These are phyloP conservation scores for Kodamaea arcana DNA, from an alignment of 1,139 yeast genomes.

Conservation along the genomic window DNA sequence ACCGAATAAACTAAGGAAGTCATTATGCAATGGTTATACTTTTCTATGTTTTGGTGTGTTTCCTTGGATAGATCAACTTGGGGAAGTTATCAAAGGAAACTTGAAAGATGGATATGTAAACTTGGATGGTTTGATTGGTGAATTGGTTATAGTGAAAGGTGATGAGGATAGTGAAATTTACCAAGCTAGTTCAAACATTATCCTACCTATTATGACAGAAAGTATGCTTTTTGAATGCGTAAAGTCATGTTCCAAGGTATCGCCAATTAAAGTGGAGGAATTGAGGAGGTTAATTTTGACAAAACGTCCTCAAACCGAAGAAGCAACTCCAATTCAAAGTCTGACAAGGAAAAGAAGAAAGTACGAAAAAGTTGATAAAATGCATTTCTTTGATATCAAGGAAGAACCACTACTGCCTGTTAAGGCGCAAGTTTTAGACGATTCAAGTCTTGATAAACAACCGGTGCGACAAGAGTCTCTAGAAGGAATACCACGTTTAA, in stretches of 20 bases:
- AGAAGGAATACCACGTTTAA: too few species aligned
- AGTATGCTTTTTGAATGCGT: not conserved
- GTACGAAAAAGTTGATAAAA: constrained; percentile 28
- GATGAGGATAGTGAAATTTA: too few species aligned
- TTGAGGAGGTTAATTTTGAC: too few species aligned
- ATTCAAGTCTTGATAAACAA: too few species aligned
- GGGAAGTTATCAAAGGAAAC: not conserved
- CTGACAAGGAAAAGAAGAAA: constrained; percentile 26
- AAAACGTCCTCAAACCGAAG: too few species aligned
- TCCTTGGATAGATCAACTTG: not conserved
- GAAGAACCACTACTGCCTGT: not conserved
- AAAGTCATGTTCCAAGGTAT: too few species aligned
- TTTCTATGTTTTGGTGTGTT: not conserved
- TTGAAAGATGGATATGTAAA: not conserved
- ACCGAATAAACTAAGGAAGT: not conserved
- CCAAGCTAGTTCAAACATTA: not conserved
- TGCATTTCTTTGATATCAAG: constrained; percentile 31
- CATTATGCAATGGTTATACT: not conserved
- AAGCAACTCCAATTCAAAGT: too few species aligned
- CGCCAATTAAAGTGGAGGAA: too few species aligned
- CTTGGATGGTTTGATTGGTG: not conserved
- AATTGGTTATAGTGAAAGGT: not conserved
- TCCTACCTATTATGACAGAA: not conserved
- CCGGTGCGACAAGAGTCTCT: too few species aligned
- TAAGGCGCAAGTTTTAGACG: too few species aligned